Base-by-base conservation (phyloP, 129 eudicot species). In the Artemisia tridentata region DNA sequence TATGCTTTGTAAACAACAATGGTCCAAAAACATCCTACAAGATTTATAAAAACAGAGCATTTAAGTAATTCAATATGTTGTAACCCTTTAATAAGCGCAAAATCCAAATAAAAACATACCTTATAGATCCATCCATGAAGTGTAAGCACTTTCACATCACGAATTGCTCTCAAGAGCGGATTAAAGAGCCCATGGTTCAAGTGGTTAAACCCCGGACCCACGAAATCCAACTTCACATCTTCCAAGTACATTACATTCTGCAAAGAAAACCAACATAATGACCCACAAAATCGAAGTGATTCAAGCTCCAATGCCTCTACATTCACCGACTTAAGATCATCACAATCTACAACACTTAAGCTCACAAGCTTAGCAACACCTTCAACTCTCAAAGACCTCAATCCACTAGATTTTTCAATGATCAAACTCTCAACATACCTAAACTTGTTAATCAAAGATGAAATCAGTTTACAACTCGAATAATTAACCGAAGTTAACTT, bases 401-500 rank as follows among this genome's bases (percentile, higher is more conserved):
- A 49, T 75, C 79, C 79, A 67, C 48, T 52, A 57, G 67, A 75
- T 57, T 46, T 75, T 6, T 75, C 79, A 68, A 75, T 67, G 61
- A 75, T 66, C 64, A 75, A 75, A 25, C 13, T 57, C 73, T 75
- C 73, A 17, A 75, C 79, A 27, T 67, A 67, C 60, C 68, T 73
- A 75, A 75, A 57, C 59, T 75, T 75, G 12, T 47, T 75, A 66
- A 75, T 47, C 74, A 75, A 57, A 67, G 58, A 67, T 0, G 79
- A 27, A 25, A 75, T 38, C 34, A 67, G 5, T 67, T 57, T 60
- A 19, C 73, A 67, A 31, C 61, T 46, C 67, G 48, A 16, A 19
- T 56, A 56, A 18, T 75, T 67, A 75, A 75, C 51, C 4, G 73
- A 56, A 67, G 73, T 75, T 58, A 75, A 27, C 12, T 57, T 75